Evolutionary conservation across 495 filamentous ascomycete genomes (phyloP).

Genomic region (Penicillium nucicola): DNA sequence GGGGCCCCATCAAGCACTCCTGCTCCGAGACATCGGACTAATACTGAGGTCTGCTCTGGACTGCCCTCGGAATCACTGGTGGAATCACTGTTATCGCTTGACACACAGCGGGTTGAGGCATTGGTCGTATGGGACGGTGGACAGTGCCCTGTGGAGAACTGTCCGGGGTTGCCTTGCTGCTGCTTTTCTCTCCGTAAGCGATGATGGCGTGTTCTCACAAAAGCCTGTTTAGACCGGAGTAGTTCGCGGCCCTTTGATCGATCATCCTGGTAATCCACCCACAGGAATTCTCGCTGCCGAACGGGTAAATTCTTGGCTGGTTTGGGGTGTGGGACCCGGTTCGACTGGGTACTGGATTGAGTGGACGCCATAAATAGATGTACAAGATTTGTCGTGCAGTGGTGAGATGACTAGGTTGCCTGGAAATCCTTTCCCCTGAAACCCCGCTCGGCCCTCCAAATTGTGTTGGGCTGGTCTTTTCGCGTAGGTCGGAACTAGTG

Average conservation of each 20-base stretch:
- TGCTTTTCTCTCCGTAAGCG: constrained; percentile 6
- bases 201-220: constrained; percentile 7
- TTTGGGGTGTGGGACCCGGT: constrained; percentile 4
- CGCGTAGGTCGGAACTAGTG: not conserved
- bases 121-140: not conserved
- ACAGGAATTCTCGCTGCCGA: constrained; percentile 6
- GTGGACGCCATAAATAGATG: not conserved
- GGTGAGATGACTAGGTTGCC: not conserved
- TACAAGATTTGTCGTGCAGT: no score
- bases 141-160: not conserved
- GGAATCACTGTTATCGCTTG: not conserved
- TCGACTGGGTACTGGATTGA: not conserved
- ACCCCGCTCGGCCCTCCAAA: constrained; percentile 6
- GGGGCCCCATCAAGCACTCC: constrained; percentile 1
- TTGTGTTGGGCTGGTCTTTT: not conserved
- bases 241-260: constrained; percentile 2
- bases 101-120: not conserved
- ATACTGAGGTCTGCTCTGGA: not conserved
- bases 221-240: constrained; percentile 6
- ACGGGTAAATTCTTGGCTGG: constrained; percentile 6
- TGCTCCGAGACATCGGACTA: not conserved
- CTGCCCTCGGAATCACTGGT: not conserved
- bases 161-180: not conserved
- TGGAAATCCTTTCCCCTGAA: constrained; percentile 4
- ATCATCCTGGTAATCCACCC: constrained; percentile 8